phyloP scores from a whole-genome alignment of 108 stramenopile species.

The Discostella stelligeroides region DNA sequence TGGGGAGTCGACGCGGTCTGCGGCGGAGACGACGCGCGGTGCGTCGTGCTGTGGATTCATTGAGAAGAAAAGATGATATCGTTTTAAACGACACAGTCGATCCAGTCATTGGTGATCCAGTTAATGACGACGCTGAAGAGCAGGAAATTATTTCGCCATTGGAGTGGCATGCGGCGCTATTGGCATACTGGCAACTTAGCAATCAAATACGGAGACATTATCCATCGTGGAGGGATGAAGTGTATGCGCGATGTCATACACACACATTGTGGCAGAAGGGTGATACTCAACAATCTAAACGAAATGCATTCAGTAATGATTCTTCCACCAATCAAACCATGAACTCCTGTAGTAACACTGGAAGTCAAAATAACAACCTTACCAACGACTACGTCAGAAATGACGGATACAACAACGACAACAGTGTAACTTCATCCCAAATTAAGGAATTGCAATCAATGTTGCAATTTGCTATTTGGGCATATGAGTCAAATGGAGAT shows the following conservation, averaged over 20 bases:
- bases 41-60: background rate
- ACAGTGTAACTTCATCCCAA: slow-evolving; percentile 22
- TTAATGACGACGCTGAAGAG: slow-evolving; percentile 1
- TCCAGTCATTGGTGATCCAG: too few relatives aligned
- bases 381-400: too few relatives aligned
- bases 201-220: slow-evolving; percentile 37
- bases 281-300: too few relatives aligned
- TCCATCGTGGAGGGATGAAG: slow-evolving; percentile 48
- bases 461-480: slow-evolving; percentile 57
- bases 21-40: background rate
- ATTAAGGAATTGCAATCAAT: slow-evolving; percentile 34
- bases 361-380: too few relatives aligned
- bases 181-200: slow-evolving; percentile 62
- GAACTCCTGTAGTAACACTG: too few relatives aligned
- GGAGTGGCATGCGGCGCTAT: slow-evolving; percentile 64
- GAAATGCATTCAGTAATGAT: too few relatives aligned
- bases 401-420: background rate
- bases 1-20: slow-evolving; percentile 17
- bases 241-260: slow-evolving; percentile 8
- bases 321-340: too few relatives aligned
- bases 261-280: too few relatives aligned
- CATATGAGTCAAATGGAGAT: slow-evolving; percentile 61
- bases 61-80: too few relatives aligned
- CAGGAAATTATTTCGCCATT: slow-evolving; percentile 38
- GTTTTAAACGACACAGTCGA: too few relatives aligned